These are phyloP conservation scores for Echites panduratus DNA, from an alignment of 257 asterid genomes.

Conservation along the genomic window DNA sequence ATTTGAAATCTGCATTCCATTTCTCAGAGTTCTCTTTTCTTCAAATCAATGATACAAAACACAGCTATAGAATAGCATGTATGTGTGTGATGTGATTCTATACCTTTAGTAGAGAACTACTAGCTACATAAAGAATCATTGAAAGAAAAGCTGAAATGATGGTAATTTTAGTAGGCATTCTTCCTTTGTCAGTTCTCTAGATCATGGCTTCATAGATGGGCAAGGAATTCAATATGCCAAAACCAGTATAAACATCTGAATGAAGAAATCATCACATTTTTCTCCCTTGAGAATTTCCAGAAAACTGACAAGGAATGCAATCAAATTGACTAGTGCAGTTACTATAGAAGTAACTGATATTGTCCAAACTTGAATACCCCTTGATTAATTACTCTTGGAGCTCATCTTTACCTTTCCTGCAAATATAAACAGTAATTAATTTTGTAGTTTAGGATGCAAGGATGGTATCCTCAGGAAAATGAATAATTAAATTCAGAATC, in stretches of 20 bases:
- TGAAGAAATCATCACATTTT: constrained; percentile 21
- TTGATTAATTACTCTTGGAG: too few relatives aligned
- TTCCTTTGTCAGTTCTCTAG: constrained; percentile 51
- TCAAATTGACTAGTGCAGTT: constrained; percentile 39
- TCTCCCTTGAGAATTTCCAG: constrained; percentile 17
- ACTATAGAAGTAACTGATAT: constrained; percentile 35
- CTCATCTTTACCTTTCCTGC: too few relatives aligned
- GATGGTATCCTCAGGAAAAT: too few relatives aligned
- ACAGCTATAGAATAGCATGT: neutral
- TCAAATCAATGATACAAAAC: neutral
- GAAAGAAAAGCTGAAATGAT: constrained; percentile 35
- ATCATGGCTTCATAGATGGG: constrained; percentile 73
- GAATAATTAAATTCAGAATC: too few relatives aligned
- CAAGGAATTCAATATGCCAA: constrained; percentile 46
- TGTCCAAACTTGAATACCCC: constrained; percentile 67
- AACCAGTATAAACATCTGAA: constrained; percentile 43
- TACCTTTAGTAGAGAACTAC: neutral
- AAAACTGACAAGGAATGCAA: constrained; percentile 18
- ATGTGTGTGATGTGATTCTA: neutral
- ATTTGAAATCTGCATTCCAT: neutral
- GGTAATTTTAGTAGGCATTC: constrained; percentile 47
- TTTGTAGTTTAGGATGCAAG: too few relatives aligned
- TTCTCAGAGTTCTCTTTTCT: neutral
- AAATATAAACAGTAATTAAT: too few relatives aligned
- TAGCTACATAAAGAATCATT: constrained; percentile 18